Evolutionary conservation across 31 red algal species (phyloP), one percentile per base, ranked within the genome.

Genomic region (Porphyra umbilicalis): DNA sequence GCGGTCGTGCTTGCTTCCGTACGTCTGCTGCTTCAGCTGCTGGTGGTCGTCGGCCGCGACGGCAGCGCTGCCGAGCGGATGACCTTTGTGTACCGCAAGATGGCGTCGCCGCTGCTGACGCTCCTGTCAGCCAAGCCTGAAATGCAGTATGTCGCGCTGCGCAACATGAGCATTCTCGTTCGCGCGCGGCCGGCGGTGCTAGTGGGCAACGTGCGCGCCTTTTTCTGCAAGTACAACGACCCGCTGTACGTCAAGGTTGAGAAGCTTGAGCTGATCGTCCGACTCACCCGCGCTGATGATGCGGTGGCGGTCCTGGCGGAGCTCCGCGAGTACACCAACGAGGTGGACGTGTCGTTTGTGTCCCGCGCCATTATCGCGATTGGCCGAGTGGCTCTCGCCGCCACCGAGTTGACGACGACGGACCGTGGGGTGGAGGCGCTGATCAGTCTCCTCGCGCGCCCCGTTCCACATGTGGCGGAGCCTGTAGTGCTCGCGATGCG

Each of bases 241-340:
- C 95, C 95, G 25, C 67, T 88, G 29, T 97, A 97, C 82, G 88
- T 97, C 75, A 97, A 97, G 84, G 88, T 44, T 33, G 95, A 97
- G 38, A 97, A 97, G 78, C 74, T 97, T 10, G 85, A 93, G 34
- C 85, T 97, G 44, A 39, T 97, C 9, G 88, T 97, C 15, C 71
- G 80, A 35, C 33, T 97, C 34, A 81, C 88, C 14, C 36, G 44
- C 44, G 80, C 81, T 9, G 77, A 35, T 18, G 93, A 97, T 77
- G 57, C 76, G 6, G 76, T 82, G 30, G 39, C 42, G 6, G 83
- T 97, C 2, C 81, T 97, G 75, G 57, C 80, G 9, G 95, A 97
- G 79, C 77, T 93, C 35, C 77, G 81, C 37, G 90, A 90, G 76
- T 97, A 97, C 81, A 81, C 95, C 20, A 81, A 82, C 42, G 95